Percentiles rank a stretch among this genome's conserved stretches.
Evolutionary conservation across 495 filamentous ascomycete genomes (phyloP).

Genomic region (Aspergillus haitiensis): DNA sequence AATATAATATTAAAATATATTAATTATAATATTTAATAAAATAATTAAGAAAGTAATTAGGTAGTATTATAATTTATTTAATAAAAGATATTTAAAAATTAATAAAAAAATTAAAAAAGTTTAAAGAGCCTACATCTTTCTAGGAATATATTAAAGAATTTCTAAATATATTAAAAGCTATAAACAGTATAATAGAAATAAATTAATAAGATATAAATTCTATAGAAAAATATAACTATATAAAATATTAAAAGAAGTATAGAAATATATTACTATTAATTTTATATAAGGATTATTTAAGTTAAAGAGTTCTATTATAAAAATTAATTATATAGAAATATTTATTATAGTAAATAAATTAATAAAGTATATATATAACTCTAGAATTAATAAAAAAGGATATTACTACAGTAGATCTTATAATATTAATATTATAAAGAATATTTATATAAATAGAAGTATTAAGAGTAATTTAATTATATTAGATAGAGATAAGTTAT

Average conservation of each 20-base stretch:
- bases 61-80: neutral
- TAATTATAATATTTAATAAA: neutral
- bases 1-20: slow-evolving; percentile 8
- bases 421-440: slow-evolving; percentile 1
- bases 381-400: neutral
- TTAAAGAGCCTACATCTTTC: slow-evolving; percentile 2
- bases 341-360: neutral
- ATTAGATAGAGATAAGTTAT: neutral
- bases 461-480: neutral
- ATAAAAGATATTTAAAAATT: neutral
- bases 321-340: neutral
- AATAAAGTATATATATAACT: slow-evolving; percentile 10
- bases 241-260: neutral
- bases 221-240: slow-evolving; percentile 1
- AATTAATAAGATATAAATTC: slow-evolving; percentile 1
- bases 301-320: slow-evolving; percentile 12
- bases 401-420: neutral
- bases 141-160: neutral
- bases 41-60: neutral
- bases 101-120: slow-evolving; percentile 2
- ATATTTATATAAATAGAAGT: neutral
- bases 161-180: slow-evolving; percentile 5
- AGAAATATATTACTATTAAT: slow-evolving; percentile 2
- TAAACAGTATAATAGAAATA: slow-evolving; percentile 1
- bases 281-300: neutral